phyloP scores from a whole-genome alignment of 192 early-diverging fungal genomes.

The Phlyctochytrium planicorne region DNA sequence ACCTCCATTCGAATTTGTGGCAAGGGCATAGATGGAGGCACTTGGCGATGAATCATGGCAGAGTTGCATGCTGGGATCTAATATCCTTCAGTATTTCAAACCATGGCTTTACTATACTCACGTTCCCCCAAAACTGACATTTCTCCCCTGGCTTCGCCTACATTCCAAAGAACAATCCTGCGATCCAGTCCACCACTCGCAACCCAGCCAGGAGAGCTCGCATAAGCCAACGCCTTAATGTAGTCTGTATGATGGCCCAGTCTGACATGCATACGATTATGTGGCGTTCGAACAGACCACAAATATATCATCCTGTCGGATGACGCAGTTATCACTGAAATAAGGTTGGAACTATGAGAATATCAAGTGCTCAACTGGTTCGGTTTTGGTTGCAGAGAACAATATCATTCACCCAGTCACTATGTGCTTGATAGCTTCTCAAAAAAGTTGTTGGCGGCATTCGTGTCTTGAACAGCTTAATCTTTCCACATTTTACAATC shows the following conservation, averaged over 20 bases:
- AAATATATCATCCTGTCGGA: constrained; percentile 86
- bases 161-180: constrained; percentile 88
- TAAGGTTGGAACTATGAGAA: constrained; percentile 13
- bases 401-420: constrained; percentile 97
- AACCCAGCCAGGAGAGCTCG: constrained; percentile 68
- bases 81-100: background rate
- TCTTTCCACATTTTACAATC: constrained; percentile 14
- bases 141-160: constrained; percentile 55
- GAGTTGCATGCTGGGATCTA: background rate
- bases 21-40: constrained; percentile 85
- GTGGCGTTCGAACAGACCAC: constrained; percentile 56
- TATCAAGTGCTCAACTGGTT: constrained; percentile 32
- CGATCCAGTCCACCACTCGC: constrained; percentile 90
- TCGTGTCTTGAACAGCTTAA: too few relatives aligned
- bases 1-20: constrained; percentile 73
- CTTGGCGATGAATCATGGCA: constrained; percentile 52
- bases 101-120: constrained; percentile 4
- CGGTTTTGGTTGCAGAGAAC: constrained; percentile 66
- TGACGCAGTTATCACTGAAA: constrained; percentile 79
- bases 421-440: constrained; percentile 75
- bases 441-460: constrained; percentile 62
- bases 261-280: constrained; percentile 37
- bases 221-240: constrained; percentile 86
- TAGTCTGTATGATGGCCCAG: constrained; percentile 90
- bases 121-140: background rate